These are phyloP conservation scores for Fusarium oxysporum DNA, from an alignment of 2,329 filamentous ascomycete genomes.

Conservation along the genomic window DNA sequence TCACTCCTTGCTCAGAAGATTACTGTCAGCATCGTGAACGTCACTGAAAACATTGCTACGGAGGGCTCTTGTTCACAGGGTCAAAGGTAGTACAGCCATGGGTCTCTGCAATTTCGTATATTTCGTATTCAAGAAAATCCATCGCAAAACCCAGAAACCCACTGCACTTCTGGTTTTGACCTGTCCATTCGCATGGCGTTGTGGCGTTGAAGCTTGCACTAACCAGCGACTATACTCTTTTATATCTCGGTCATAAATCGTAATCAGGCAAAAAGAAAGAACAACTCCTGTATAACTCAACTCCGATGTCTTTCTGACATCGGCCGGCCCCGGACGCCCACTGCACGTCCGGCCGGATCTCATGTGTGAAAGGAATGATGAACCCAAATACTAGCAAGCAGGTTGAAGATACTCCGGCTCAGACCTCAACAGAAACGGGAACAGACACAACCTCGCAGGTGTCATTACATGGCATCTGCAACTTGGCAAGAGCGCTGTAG, in stretches of 20 bases:
- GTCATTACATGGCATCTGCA: slow-evolving; percentile 45
- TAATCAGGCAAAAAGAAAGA: slow-evolving; percentile 8
- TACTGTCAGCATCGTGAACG: neutral
- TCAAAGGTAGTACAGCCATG: neutral
- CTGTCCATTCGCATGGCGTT: neutral
- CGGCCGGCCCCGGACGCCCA: slow-evolving; percentile 36
- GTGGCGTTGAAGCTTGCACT: slow-evolving; percentile 37
- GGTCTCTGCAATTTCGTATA: neutral
- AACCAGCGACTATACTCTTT: slow-evolving; percentile 16
- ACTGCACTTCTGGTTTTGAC: slow-evolving; percentile 41
- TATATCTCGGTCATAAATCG: slow-evolving; percentile 17
- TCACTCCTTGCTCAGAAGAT: neutral
- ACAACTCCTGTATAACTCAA: slow-evolving; percentile 1
- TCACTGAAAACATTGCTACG: neutral
- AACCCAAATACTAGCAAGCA: neutral
- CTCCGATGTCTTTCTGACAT: neutral
- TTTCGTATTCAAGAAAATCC: neutral
- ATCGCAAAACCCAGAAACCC: slow-evolving; percentile 37
- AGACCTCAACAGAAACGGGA: slow-evolving; percentile 43
- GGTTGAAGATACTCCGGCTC: neutral
- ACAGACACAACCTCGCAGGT: slow-evolving; percentile 39
- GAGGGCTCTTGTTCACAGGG: too few species aligned
- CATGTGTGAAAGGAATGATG: neutral
- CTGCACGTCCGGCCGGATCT: slow-evolving; percentile 38
- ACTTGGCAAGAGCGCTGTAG: slow-evolving; percentile 40